Base-by-base conservation (phyloP, 1,139 yeast genomes). In the Scheffersomyces parashehatae region DNA sequence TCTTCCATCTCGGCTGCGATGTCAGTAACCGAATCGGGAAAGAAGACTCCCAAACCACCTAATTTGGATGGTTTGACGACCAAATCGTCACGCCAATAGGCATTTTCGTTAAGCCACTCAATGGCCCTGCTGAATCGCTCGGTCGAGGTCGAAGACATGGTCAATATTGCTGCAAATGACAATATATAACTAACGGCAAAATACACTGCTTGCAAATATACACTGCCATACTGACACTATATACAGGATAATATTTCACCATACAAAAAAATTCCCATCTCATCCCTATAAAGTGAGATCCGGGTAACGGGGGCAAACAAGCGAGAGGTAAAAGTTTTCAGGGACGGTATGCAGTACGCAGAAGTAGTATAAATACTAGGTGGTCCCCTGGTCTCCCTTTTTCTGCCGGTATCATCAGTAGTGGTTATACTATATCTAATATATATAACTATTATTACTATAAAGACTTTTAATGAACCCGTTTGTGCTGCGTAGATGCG, bases 1-100 rank as follows among this genome's bases (percentile, higher is more conserved):
- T 55, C 49, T 28, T 49, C 51, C 11, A 61, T 60, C 8, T 60
- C 56, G 12, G 79, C 60, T 37, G 68, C 69, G 15, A 31, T 31
- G 42, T 60, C 53, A 36, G 61, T 62, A 5, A 86, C 82, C 8
- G 40, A 35, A 7, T 42, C 44, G 3, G 44, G 44, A 20, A 52
- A 58, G 60, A 85, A 87, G 1, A 89, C 95, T 3, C 96, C 96
- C 3, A 82, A 55, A 0, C 96, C 96, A 6, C 91, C 89, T 6
- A 69, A 50, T 5, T 65, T 54, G 0, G 93, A 84, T 12, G 56
- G 49, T 38, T 64, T 69, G 1, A 85, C 65, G 28, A 68, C 71
- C 37, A 85, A 60, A 12, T 70, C 56, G 0, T 69, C 72, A 46
- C 78, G 70, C 79, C 85, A 82, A 46, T 70, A 70, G 28, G 75